Evolutionary conservation across 2,329 filamentous ascomycete species (phyloP).

Genomic region (Pyrenophora seminiperda): DNA sequence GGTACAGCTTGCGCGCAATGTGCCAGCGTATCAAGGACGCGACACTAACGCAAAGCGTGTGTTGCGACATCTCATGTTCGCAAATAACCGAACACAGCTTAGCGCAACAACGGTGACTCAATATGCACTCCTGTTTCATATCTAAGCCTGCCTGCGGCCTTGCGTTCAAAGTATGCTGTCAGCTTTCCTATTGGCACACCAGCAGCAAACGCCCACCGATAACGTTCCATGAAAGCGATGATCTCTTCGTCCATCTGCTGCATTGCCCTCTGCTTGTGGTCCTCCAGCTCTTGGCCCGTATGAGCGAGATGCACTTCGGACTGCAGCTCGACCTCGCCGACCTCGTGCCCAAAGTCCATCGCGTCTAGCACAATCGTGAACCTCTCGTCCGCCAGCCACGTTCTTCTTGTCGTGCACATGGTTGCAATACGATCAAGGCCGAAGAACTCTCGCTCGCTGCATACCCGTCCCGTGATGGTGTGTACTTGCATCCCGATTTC

Average conservation of each 20-base stretch:
- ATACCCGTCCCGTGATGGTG: no score
- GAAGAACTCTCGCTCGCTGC: no score
- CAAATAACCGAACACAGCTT: conserved; percentile 1
- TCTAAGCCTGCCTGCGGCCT: conserved; percentile 1
- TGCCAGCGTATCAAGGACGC: conserved; percentile 6
- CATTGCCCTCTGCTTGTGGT: conserved; percentile 15
- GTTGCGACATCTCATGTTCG: no score
- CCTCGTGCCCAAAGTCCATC: conserved; percentile 37
- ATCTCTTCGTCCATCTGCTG: conserved; percentile 18
- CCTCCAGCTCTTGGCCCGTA: conserved; percentile 3
- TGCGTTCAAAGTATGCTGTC: conserved; percentile 20
- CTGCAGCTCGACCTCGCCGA: conserved; percentile 46
- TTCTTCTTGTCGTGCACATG: conserved; percentile 33
- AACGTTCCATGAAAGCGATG: conserved; percentile 16
- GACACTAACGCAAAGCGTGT: not conserved
- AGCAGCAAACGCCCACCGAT: conserved; percentile 16
- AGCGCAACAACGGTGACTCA: not conserved
- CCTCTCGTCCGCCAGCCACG: conserved; percentile 31
- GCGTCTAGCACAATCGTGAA: conserved; percentile 17
- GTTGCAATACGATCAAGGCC: conserved; percentile 18
- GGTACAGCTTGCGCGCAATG: conserved; percentile 14
- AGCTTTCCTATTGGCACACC: conserved; percentile 18
- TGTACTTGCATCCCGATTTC: conserved; percentile 20
- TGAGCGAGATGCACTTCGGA: conserved; percentile 9
- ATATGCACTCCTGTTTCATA: no score